Evolutionary conservation across 2,329 filamentous ascomycete species (phyloP), one percentile per base, ranked within the genome.

Genomic region (Zymoseptoria crescenta): DNA sequence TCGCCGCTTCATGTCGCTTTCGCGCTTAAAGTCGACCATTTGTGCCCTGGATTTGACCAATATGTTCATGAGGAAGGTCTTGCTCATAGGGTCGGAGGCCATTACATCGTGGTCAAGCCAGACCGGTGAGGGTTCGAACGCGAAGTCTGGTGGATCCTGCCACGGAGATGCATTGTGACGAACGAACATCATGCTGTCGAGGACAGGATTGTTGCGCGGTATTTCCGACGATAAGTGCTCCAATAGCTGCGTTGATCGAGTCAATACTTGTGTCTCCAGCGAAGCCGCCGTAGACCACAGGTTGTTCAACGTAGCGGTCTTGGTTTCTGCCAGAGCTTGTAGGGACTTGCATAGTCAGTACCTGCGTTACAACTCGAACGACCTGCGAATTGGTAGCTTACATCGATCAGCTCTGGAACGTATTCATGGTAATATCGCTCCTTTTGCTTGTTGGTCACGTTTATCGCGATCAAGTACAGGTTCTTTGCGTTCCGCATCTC

Each of bases 401-500:
- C 92, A 76, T 97, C 90, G 72, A 99, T 82, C 59, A 97, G 77
- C 71, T 97, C 94, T 8, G 94, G 94, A 20, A 99, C 82, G 73
- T 97, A 97, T 74, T 96, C 91, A 72, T 97, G 88, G 71, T 96
- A 99, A 78, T 97, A 97, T 71, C 87, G 90, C 72, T 96, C 91
- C 78, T 97, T 99, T 70, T 96, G 87, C 77, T 94, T 96, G 76
- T 99, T 99, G 35, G 92, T 95, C 59, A 97, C 90, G 72, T 96
- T 96, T 77, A 99, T 96, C 62, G 86, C 83, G 69, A 99, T 96
- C 62, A 99, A 79, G 72, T 99, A 99, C n/a, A 89, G 91, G 74
- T 99, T 99, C 80, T 99, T 99, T 73, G 88, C 83, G 72, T 99
- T 99, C 76, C 94, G 89, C 94, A 97, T 97, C 67, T 99, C 94